Evolutionary conservation across 495 filamentous ascomycete genomes (phyloP), one percentile per base, ranked within the genome.

Genomic region (Stereocaulon alpinum): DNA sequence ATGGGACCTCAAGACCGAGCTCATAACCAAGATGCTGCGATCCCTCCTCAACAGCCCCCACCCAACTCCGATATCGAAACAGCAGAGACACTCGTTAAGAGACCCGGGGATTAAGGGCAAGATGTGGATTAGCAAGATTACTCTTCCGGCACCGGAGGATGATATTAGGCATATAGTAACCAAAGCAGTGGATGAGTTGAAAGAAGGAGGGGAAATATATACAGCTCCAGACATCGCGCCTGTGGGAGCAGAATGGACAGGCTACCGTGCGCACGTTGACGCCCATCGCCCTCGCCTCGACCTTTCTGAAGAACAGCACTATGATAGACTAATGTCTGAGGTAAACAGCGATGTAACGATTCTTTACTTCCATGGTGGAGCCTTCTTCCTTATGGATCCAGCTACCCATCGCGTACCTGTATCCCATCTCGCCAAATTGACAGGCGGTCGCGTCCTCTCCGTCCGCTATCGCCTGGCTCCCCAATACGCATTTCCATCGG

Each of bases 391-490:
- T 55, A 81, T 90, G 77, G 90, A 92, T 58, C 90, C 90, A 12
- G 76, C 78, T 57, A 84, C 82, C 0, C 86, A 89, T 56, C 77
- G 83, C 12, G 61, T 71, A 6, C 57, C 73, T 4, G 71, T 73
- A 10, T 69, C 76, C 37, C 69, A 75, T 40, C 67, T 85, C 2
- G 78, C 70, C 34, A 76, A 77, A 34, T 64, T 74, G 30, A 82
- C 77, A 14, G 72, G 75, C 6, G 80, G 81, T 17, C 82, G 86
- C 20, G 81, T 82, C 40, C 85, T 92, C 70, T 85, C 81, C 43
- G 83, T 94, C 12, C 83, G 89, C n/a, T 97, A 97, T 70, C 82
- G 92, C 20, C 81, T 97, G 2, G 82, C 90, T 10, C 92, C 92
- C 6, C 88, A 95, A 67, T 71, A 86, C 59, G 80, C 90, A 11